Evolutionary conservation across 192 early-diverging fungal species (phyloP), one percentile per base, ranked within the genome.

Genomic region (Rhizophagus sp.): DNA sequence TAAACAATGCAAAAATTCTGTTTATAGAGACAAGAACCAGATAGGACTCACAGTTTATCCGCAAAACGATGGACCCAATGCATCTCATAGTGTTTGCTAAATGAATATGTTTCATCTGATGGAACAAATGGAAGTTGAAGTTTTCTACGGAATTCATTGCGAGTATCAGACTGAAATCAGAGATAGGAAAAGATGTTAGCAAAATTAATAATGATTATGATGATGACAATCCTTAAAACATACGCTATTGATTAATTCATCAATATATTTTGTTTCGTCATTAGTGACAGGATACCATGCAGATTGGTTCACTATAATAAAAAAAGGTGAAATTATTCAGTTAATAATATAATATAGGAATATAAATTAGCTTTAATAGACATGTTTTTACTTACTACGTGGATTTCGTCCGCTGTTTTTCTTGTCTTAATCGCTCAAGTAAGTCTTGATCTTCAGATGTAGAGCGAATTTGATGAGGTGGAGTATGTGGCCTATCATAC

Each of bases 1-100:
- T 75, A 75, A 75, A 75, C 47, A 61, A 75, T 75, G 73, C 50
- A 12, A 47, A 75, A 75, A 75, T 75, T 50, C 73, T 6, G 34
- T 41, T 19, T 41, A 68, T 41, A 39, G 36, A 68, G 22, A 68
- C 6, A 1, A 68, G 34, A 68, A 68, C 63, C 25, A 77, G 24
- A 64, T 39, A 65, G 7, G 39, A 77, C 62, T 27, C 63, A 25
- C 75, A 77, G 25, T 77, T 77, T 77, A 15, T 77, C 63, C 30
- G 75, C 75, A 49, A 77, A 77, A 19, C 39, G 63, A 27, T 77
- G 63, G 11, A 65, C 75, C 75, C 62, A 77, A 66, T 77, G 13
- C 27, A 66, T 44, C 49, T 64, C 75, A 33, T 77, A 76, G 25
- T 77, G 63, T 66, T 77, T 65, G n/a, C 11, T 47, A 47, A 74